These are phyloP conservation scores for Vitis hybrid DNA, from an alignment of 177 flowering plant species.

Conservation along the genomic window DNA sequence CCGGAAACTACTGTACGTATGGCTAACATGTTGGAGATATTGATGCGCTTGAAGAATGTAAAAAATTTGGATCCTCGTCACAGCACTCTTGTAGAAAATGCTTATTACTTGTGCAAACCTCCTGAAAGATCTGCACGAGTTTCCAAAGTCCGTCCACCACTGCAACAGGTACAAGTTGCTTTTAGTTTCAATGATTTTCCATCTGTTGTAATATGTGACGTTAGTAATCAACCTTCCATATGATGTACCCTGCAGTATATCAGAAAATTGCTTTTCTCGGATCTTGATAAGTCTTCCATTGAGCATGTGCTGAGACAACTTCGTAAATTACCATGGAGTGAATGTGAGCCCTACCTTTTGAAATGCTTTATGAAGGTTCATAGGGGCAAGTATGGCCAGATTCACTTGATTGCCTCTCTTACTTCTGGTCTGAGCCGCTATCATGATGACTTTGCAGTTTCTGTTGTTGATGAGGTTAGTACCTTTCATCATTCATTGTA, in stretches of 20 bases:
- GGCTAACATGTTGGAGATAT: slow-evolving; percentile 95
- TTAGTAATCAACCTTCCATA: slow-evolving; percentile 5
- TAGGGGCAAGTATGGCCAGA: slow-evolving; percentile 92
- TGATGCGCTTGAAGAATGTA: slow-evolving; percentile 97
- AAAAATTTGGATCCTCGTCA: slow-evolving; percentile 98
- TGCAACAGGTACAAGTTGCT: slow-evolving; percentile 71
- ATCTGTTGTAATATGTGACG: not conserved
- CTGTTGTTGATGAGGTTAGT: slow-evolving; percentile 94
- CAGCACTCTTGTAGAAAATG: slow-evolving; percentile 96
- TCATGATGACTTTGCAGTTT: slow-evolving; percentile 97
- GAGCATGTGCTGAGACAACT: slow-evolving; percentile 94
- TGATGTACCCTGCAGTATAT: slow-evolving; percentile 68
- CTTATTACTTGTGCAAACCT: slow-evolving; percentile 97
- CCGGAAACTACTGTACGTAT: slow-evolving; percentile 93
- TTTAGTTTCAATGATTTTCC: not conserved
- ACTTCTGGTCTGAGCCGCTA: slow-evolving; percentile 94
- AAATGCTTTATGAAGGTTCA: slow-evolving; percentile 98
- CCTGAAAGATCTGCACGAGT: slow-evolving; percentile 96
- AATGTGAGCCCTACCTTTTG: slow-evolving; percentile 80
- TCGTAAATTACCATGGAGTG: slow-evolving; percentile 94
- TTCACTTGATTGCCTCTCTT: slow-evolving; percentile 93
- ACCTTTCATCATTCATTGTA: not conserved
- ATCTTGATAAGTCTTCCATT: slow-evolving; percentile 89
- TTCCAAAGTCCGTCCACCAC: slow-evolving; percentile 89
- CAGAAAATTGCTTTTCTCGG: slow-evolving; percentile 84